Conservation (phyloP, 352 stramenopile species). For the Phytophthora hybrid region DNA sequence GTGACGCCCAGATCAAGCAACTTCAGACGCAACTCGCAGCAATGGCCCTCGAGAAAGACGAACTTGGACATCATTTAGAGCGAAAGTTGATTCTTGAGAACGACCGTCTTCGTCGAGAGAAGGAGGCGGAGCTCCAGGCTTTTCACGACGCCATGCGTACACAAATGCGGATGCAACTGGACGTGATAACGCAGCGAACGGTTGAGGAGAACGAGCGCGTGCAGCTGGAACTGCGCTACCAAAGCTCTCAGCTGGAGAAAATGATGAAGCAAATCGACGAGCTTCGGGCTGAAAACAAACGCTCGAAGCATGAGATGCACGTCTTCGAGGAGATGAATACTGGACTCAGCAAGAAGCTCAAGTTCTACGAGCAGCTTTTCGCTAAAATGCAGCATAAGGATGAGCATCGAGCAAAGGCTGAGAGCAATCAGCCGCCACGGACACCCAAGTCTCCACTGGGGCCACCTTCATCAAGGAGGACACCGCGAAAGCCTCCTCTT, state of each 20-base stretch:
- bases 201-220: conserved; percentile 74
- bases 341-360: conserved; percentile 63
- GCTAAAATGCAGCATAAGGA: conserved; percentile 69
- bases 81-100: conserved; percentile 73
- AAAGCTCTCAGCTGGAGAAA: conserved; percentile 64
- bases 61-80: conserved; percentile 57
- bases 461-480: conserved; percentile 18
- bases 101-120: conserved; percentile 58
- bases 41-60: conserved; percentile 50
- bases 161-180: conserved; percentile 63
- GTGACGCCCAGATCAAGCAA: conserved; percentile 39
- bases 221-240: conserved; percentile 69
- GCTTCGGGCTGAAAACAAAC: conserved; percentile 47
- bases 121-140: conserved; percentile 51
- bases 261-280: conserved; percentile 62
- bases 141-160: conserved; percentile 57
- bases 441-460: conserved; percentile 22
- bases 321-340: conserved; percentile 75
- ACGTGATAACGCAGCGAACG: conserved; percentile 67
- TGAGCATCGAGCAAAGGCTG: conserved; percentile 32
- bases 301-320: conserved; percentile 53
- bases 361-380: conserved; percentile 77
- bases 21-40: conserved; percentile 37
- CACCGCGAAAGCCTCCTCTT: conserved; percentile 48
- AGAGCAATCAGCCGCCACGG: conserved; percentile 22